These are phyloP conservation scores for Acarospora socialis DNA, from an alignment of 2,329 filamentous ascomycete species.

Conservation along the genomic window DNA sequence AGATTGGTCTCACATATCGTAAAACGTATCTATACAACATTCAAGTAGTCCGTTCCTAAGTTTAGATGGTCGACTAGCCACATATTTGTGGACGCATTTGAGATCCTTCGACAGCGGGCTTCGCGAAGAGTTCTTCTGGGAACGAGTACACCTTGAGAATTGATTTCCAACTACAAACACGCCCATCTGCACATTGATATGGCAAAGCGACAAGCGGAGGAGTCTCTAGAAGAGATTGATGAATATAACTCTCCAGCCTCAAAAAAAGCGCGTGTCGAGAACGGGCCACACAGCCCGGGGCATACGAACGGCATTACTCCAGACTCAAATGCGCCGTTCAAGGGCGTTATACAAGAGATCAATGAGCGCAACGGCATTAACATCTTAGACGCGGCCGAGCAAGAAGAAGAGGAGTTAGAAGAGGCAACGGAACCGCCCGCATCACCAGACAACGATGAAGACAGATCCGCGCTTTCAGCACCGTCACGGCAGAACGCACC, in stretches of 20 bases:
- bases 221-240: slow-evolving; percentile 25
- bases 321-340: slow-evolving; percentile 10
- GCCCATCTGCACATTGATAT: slow-evolving; percentile 17
- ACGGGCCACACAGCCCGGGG: slow-evolving; percentile 14
- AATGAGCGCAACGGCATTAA: slow-evolving; percentile 24
- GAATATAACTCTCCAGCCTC: slow-evolving; percentile 26
- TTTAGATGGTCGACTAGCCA: too few species aligned
- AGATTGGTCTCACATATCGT: too few species aligned
- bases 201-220: slow-evolving; percentile 34
- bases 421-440: slow-evolving; percentile 19
- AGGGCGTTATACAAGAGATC: slow-evolving; percentile 21
- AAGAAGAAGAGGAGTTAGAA: slow-evolving; percentile 46
- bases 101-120: too few species aligned
- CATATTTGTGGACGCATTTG: too few species aligned
- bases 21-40: too few species aligned
- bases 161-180: too few species aligned
- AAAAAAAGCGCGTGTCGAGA: slow-evolving; percentile 31
- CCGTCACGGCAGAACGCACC: slow-evolving; percentile 57
- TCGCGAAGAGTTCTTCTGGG: too few species aligned
- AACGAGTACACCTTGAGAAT: too few species aligned
- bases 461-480: slow-evolving; percentile 23
- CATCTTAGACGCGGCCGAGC: slow-evolving; percentile 44
- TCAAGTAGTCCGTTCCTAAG: too few species aligned
- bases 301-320: slow-evolving; percentile 5
- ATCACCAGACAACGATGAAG: slow-evolving; percentile 24